These are phyloP conservation scores for Bisporella sp. DNA, from an alignment of 2,329 filamentous ascomycete species.

Conservation along the genomic window DNA sequence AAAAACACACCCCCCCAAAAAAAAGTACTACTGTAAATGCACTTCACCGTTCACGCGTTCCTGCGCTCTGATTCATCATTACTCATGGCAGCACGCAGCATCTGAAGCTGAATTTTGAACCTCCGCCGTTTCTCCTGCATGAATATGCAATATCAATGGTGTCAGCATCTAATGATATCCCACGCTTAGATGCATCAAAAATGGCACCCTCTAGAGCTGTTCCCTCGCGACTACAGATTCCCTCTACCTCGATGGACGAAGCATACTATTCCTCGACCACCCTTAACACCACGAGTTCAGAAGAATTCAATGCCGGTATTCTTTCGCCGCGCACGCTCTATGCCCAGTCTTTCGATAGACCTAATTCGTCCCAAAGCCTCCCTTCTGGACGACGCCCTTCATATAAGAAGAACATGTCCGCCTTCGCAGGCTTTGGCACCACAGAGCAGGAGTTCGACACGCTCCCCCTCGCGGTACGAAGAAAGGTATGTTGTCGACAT, in stretches of 20 bases:
- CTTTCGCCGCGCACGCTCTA: conserved; percentile 20
- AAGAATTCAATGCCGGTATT: conserved; percentile 3
- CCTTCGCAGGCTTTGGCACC: conserved; percentile 23
- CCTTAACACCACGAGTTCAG: conserved; percentile 15
- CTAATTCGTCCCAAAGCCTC: conserved; percentile 16
- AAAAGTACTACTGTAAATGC: too few relatives aligned
- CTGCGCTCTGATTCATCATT: too few relatives aligned
- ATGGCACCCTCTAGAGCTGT: too few relatives aligned
- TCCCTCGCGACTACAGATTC: too few relatives aligned
- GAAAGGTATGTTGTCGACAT: conserved; percentile 37
- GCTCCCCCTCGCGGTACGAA: conserved; percentile 41
- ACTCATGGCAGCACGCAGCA: too few relatives aligned
- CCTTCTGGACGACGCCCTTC: conserved; percentile 9
- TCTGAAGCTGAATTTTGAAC: too few relatives aligned
- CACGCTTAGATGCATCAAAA: too few relatives aligned
- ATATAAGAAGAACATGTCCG: conserved; percentile 23
- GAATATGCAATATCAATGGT: too few relatives aligned
- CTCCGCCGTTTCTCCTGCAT: too few relatives aligned
- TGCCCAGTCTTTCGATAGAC: conserved; percentile 21
- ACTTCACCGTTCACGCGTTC: too few relatives aligned
- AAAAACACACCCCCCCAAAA: too few relatives aligned
- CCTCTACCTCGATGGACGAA: neutral
- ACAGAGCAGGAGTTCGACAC: conserved; percentile 43
- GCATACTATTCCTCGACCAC: conserved; percentile 9
- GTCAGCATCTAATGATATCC: too few relatives aligned